Conservation (phyloP, 441 rosid species). For the Populus hybrid region DNA sequence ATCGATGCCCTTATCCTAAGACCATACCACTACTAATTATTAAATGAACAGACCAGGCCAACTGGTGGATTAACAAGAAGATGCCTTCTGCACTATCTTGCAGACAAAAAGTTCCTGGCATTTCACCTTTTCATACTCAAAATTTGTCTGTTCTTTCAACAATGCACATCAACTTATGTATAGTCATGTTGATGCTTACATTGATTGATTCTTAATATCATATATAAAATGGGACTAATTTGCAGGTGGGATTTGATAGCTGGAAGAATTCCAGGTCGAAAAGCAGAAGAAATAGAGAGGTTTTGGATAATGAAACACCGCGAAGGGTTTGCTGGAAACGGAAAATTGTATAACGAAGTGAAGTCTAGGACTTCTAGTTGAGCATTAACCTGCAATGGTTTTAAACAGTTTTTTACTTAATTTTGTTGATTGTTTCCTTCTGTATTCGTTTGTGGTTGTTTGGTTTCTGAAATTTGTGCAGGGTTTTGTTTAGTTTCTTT, state of each 20-base stretch:
- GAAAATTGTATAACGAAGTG: constrained; percentile 27
- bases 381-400: background rate
- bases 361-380: background rate
- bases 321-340: constrained; percentile 40
- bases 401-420: background rate
- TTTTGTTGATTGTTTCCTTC: background rate
- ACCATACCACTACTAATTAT: background rate
- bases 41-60: background rate
- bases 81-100: background rate
- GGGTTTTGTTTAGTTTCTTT: background rate
- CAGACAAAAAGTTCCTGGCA: background rate
- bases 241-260: constrained; percentile 84
- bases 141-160: background rate
- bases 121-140: background rate
- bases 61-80: background rate
- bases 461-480: background rate
- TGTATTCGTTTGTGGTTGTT: background rate
- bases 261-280: constrained; percentile 68
- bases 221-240: background rate
- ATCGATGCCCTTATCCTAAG: background rate
- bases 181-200: background rate
- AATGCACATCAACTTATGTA: background rate
- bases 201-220: background rate
- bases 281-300: constrained; percentile 77
- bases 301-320: constrained; percentile 76